Base-by-base conservation (phyloP, 768 basidiomycete species). In the Suillus sp. region DNA sequence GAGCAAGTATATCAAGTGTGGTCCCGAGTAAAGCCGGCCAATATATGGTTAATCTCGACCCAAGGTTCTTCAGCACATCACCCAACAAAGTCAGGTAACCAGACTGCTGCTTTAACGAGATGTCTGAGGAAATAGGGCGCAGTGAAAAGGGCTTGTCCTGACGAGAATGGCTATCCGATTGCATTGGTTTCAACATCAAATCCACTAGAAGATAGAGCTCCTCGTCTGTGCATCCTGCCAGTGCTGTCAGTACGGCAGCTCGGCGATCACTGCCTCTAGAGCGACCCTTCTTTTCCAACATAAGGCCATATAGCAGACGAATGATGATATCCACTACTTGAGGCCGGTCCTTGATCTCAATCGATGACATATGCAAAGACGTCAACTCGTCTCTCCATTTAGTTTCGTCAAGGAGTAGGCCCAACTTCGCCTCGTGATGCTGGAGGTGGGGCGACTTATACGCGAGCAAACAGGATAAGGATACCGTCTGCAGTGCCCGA, bases 381-480 rank as follows among this genome's bases (percentile, higher is more conserved):
- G 87, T 83, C 5, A 99, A 83, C 67, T 91, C 88, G 70, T 99
- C 96, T n/a, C 95, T 80, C 87, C 95, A 97, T 54, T 90, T 79
- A 8, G 87, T 89, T 54, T 94, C 91, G 65, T 98, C 95, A 37
- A 99, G 80, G 13, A 99, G 78, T 9, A 79, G 79, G 11, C 82
- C 80, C 27, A 99, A 75, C 13, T 83, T 81, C n/a, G 90, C 87
- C 66, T 90, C 85, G 9, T 89, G 80, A 13, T 77, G 71, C 30
- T 71, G 55, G 11, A 91, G 74, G 58, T 78, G 77, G 0, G 89
- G 83, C 0, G 83, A 82, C 70, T 93, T 95, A 80, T 93, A 97
- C 0, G 93, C 89, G 34, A 93, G 79, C 4, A 98, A 67, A 70
- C 95, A 97, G 1, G 84, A 82, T 3, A 99, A 78, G 0, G 95